Evolutionary conservation across 2,329 filamentous ascomycete species (phyloP), one percentile per base, ranked within the genome.

Genomic region (Fusarium bactridioides): DNA sequence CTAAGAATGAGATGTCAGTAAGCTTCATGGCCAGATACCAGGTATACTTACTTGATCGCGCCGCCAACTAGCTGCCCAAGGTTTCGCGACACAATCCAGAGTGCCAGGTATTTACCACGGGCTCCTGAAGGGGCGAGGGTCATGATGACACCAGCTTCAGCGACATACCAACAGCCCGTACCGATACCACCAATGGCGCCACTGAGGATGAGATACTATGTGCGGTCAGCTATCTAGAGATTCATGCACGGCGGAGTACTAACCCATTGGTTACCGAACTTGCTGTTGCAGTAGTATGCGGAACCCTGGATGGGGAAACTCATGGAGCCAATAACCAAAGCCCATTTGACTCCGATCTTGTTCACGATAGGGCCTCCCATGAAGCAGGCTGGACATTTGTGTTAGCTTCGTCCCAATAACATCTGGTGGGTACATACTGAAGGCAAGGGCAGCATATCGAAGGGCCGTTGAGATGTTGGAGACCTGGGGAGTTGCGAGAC

Each of bases 131-230:
- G 84, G 1, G 84, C 83, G 25, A 86, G 79, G 0, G 84, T 84
- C 83, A 86, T 85, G 71, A 86, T 86, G 9, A 82, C 80, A 19
- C 84, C 84, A 2, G 83, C 83, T 65, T 86, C 84, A 0, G 84
- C 84, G 13, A 86, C 84, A 64, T 86, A 86, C 84, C 84, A 86
- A 45, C 83, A 84, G 4, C 83, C 84, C 11, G 81, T 83, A 9
- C 83, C 82, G 15, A 82, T 37, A 1, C 62, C 64, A 6, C 64
- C 29, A 0, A 67, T 67, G 0, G 41, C 64, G 13, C 64, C 64
- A 16, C 64, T 67, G 0, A 67, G 45, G 8, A 67, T 67, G 1
- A 67, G 62, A 47, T 67, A 66, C 64, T 66, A 7, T 3, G 4
- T 1, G 10, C 10, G 1, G n/a, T 65, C 13, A 65, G 59, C 19